Evolutionary conservation across 305 asterid species (phyloP).

Genomic region (Solanum chacoense): DNA sequence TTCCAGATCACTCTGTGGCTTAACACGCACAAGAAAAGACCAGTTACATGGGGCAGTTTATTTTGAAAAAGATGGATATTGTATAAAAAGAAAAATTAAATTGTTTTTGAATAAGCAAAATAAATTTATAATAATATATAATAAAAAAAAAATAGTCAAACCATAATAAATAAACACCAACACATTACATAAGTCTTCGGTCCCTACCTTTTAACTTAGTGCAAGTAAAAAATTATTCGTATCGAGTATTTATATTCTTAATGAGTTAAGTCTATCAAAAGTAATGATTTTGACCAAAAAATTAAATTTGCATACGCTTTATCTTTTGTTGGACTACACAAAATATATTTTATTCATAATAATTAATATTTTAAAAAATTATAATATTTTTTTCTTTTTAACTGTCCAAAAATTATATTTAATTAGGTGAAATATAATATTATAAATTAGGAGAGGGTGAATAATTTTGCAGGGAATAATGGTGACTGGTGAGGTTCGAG

Average conservation of each 20-base stretch:
- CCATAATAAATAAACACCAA: not conserved
- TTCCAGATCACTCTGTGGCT: not conserved
- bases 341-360: too few species aligned
- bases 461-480: not conserved
- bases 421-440: too few species aligned
- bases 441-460: not conserved
- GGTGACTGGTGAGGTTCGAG: not conserved
- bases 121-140: not conserved
- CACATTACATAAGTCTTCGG: not conserved
- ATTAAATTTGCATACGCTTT: too few species aligned
- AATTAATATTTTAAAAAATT: too few species aligned
- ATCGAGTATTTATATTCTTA: not conserved
- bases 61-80: not conserved
- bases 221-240: not conserved
- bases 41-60: not conserved
- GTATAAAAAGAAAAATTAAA: not conserved
- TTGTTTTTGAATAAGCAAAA: not conserved
- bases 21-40: not conserved
- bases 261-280: too few species aligned
- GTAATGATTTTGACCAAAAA: accelerated
- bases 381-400: too few species aligned
- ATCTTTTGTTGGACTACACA: accelerated
- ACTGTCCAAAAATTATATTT: not conserved
- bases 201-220: not conserved
- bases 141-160: not conserved